phyloP scores from a whole-genome alignment of 2,329 filamentous ascomycete genomes.

The Akanthomyces lecanii region DNA sequence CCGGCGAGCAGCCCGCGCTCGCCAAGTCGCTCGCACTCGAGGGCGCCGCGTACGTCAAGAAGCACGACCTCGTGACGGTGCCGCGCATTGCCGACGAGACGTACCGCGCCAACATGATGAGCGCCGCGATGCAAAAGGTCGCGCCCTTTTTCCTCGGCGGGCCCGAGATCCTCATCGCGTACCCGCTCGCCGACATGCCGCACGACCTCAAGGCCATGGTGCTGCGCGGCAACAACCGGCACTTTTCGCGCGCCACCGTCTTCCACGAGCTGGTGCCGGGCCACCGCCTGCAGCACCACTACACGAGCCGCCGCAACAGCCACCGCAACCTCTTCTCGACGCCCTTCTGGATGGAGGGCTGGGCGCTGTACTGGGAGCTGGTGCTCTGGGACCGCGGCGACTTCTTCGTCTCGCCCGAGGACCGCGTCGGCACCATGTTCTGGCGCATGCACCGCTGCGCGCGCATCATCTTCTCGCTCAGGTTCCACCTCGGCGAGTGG shows the following conservation, averaged over 20 bases:
- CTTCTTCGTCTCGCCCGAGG: constrained; percentile 47
- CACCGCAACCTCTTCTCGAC: constrained; percentile 52
- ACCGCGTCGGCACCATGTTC: constrained; percentile 55
- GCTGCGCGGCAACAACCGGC: constrained; percentile 55
- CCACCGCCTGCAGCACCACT: constrained; percentile 51
- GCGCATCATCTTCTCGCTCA: constrained; percentile 54
- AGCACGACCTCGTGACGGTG: constrained; percentile 52
- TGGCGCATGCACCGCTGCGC: constrained; percentile 61
- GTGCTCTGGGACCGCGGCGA: constrained; percentile 51
- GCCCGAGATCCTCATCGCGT: constrained; percentile 49
- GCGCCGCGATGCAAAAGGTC: constrained; percentile 46
- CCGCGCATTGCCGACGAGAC: constrained; percentile 49
- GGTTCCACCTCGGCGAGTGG: constrained; percentile 54
- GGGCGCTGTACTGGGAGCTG: constrained; percentile 60
- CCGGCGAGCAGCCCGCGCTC: constrained; percentile 49
- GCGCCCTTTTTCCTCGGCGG: constrained; percentile 59
- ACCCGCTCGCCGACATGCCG: constrained; percentile 48
- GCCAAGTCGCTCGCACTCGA: constrained; percentile 49
- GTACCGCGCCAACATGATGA: constrained; percentile 55
- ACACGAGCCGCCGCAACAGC: constrained; percentile 41
- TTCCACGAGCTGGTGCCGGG: constrained; percentile 61
- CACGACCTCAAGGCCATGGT: constrained; percentile 55
- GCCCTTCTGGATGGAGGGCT: constrained; percentile 57
- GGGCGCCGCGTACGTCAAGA: constrained; percentile 48
- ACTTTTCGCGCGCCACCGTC: constrained; percentile 54